Evolutionary conservation across 495 filamentous ascomycete genomes (phyloP), one percentile per base, ranked within the genome.

Genomic region (Penicillium canariense): DNA sequence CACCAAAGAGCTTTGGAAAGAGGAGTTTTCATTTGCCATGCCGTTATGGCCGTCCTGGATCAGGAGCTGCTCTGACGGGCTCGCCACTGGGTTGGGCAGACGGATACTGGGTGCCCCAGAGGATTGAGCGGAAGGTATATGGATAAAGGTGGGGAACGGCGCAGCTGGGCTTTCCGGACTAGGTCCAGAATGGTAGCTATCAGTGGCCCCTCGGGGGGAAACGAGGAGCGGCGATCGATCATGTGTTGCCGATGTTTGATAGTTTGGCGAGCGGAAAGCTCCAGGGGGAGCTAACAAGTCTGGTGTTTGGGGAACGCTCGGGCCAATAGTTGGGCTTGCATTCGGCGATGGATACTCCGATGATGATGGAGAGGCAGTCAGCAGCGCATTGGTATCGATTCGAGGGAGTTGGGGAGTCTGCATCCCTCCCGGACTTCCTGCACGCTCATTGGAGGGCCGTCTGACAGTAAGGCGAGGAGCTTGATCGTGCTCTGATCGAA

Each of bases 101-200:
- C 67, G 80, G 53, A 82, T 69, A 58, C 79, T 85, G 3, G 81
- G 74, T 32, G 81, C 60, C 4, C 77, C 77, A 0, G 78, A 75
- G 5, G 76, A 66, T 15, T 68, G 39, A 71, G 81, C 27, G 30
- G 60, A 54, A 3, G 74, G 63, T 23, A 68, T 62, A 61, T 86
- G 71, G 52, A 71, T 61, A 65, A 84, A 74, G 49, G 76, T 62
- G 44, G 85, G 72, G 66, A 84, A 77, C 48, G 83, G 68, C 23
- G 74, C 73, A 0, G 62, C 63, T 8, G 74, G 75, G 54, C 71
- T 69, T 39, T 64, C 65, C 20, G 48, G 18, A 6, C 18, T 42
- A 35, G 35, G n/a, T 17, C 56, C 63, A 12, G 42, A 31, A 11
- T 35, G 17, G 46, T 38, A 17, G 52, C 57, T 46, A 39, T 43